Evolutionary conservation across 1,284 basidiomycete genomes (phyloP).

Genomic region (Albatrellus sp.): DNA sequence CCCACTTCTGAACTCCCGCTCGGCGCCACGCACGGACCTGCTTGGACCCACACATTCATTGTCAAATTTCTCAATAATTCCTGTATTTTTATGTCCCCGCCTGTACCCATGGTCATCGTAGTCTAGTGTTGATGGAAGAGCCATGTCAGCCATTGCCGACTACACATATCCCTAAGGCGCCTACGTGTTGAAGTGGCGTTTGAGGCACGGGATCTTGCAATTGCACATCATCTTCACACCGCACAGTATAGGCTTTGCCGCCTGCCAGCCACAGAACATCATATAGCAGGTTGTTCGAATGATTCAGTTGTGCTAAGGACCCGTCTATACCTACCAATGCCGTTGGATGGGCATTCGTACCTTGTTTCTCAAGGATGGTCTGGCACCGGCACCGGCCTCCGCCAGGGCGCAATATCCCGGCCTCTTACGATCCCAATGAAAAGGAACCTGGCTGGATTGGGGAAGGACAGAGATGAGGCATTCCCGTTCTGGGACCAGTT

Average conservation of each 20-base stretch:
- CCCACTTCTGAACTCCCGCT: neutral
- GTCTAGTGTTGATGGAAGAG: too few species aligned
- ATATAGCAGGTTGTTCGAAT: too few species aligned
- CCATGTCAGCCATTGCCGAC: too few species aligned
- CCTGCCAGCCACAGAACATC: too few species aligned
- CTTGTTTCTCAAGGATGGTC: conserved; percentile 80
- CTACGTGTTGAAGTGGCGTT: too few species aligned
- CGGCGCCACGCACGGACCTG: neutral
- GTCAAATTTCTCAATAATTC: neutral
- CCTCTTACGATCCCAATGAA: conserved; percentile 78
- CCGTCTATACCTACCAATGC: conserved; percentile 27
- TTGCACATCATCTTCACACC: too few species aligned
- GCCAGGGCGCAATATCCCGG: conserved; percentile 51
- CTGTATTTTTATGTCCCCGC: neutral
- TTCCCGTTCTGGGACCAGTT: conserved; percentile 97
- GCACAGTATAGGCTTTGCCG: too few species aligned
- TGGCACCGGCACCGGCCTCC: conserved; percentile 68
- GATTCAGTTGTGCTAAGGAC: too few species aligned
- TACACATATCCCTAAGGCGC: too few species aligned
- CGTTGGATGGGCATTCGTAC: conserved; percentile 68
- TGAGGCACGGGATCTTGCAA: too few species aligned
- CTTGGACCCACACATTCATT: neutral
- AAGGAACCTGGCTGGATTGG: conserved; percentile 72
- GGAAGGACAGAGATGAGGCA: conserved; percentile 85
- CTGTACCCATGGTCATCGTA: too few species aligned